These are phyloP conservation scores for Wickerhamiella allomyrinae DNA, from an alignment of 805 yeast genomes.

Conservation along the genomic window DNA sequence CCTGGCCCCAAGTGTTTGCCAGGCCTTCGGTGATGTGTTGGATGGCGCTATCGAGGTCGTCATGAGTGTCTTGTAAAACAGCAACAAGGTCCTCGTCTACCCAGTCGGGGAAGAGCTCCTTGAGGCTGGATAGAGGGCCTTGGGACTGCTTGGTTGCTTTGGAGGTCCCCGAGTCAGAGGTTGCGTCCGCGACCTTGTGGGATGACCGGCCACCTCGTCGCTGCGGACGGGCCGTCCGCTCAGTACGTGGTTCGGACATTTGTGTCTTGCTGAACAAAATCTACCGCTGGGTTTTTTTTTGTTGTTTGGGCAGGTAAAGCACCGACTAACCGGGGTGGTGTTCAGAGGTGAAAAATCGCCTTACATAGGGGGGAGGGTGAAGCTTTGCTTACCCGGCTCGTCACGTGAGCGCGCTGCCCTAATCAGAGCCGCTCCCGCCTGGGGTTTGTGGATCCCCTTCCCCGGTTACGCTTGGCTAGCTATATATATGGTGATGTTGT, in stretches of 20 bases:
- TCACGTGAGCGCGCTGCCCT: not conserved
- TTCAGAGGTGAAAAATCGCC: not conserved
- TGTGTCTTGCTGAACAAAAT: not conserved
- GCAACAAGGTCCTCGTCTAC: conserved; percentile 65
- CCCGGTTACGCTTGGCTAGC: no score
- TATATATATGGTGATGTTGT: no score
- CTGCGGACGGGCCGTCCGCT: conserved; percentile 5
- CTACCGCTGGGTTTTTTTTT: not conserved
- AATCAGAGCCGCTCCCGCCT: no score
- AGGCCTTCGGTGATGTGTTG: conserved; percentile 83
- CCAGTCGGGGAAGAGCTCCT: conserved; percentile 94
- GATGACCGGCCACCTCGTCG: conserved; percentile 5
- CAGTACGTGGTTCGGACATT: conserved; percentile 8
- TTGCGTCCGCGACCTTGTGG: conserved; percentile 3
- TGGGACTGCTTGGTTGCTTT: conserved; percentile 23
- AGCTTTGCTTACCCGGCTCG: not conserved
- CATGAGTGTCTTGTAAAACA: conserved; percentile 55
- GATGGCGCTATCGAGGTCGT: conserved; percentile 65
- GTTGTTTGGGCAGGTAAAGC: no score
- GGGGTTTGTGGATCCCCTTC: no score
- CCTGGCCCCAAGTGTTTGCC: conserved; percentile 89
- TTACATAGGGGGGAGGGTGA: not conserved
- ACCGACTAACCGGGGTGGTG: conserved; percentile 1
- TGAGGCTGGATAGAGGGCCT: conserved; percentile 37
- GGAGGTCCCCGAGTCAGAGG: conserved; percentile 19